Evolutionary conservation across 352 stramenopile genomes (phyloP), one percentile per base, ranked within the genome.

Genomic region (Phytophthora hibernalis): DNA sequence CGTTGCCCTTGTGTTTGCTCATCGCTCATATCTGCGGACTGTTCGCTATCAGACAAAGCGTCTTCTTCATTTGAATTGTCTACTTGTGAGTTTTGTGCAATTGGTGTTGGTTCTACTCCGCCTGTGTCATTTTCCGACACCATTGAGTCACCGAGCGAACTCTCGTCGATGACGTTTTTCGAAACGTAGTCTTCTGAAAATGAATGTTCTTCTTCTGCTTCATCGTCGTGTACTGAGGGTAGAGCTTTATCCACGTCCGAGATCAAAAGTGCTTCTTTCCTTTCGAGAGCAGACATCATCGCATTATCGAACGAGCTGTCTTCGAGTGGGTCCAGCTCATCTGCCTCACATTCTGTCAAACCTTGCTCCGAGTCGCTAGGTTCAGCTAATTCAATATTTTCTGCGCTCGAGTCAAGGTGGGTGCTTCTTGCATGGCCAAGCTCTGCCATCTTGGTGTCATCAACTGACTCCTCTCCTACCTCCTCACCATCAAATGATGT

Each of bases 281-380:
- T 33, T 47, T 65, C 50, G 26, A 68, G 54, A 16, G 47, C 61
- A 10, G 51, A 51, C 21, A 68, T 53, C 57, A 65, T 57, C 4
- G 30, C 52, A 33, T 60, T 58, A 40, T 67, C 60, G 44, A 70
- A 68, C 22, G 61, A 75, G 24, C 54, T 66, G 10, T 71, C 52
- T 1, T 57, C 65, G 22, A 66, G 49, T 38, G 60, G 51, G n/a
- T 74, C 60, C 20, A 57, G 28, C 0, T 66, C 48, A 51, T 59
- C 26, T 31, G 22, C n/a, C 26, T 33, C 37, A 6, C 56, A 16
- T 13, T 47, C 21, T 35, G 48, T 58, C 20, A 37, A 15, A 21
- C 54, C 49, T 38, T 54, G 58, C 28, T 56, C 38, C 21, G 22
- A 37, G 7, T 61, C 60, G 18, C 51, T 56, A 12, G 50, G n/a